These are phyloP conservation scores for Byssochlamys sp. DNA, from an alignment of 2,329 filamentous ascomycete species.

Conservation along the genomic window DNA sequence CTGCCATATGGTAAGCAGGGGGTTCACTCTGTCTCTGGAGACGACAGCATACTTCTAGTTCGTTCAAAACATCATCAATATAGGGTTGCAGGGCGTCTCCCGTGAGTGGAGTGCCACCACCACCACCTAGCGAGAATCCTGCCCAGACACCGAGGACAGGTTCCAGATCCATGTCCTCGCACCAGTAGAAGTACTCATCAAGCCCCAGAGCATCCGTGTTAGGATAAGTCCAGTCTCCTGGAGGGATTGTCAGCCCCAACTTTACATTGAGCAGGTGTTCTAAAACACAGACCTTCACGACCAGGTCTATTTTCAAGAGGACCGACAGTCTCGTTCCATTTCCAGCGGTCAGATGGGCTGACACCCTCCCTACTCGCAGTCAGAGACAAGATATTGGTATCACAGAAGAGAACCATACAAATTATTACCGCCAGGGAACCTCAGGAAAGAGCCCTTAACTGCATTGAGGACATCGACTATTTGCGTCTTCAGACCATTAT, in stretches of 20 bases:
- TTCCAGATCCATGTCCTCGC: conserved; percentile 51
- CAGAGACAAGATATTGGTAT: conserved; percentile 1
- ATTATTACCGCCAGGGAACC: conserved; percentile 59
- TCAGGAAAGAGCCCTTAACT: conserved; percentile 49
- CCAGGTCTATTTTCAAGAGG: conserved; percentile 41
- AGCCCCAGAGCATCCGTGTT: conserved; percentile 52
- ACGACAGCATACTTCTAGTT: conserved; percentile 42
- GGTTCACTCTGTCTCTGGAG: neutral
- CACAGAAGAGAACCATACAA: conserved; percentile 24
- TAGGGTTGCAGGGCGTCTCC: conserved; percentile 45
- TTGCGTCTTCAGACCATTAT: conserved; percentile 50
- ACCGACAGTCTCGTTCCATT: conserved; percentile 36
- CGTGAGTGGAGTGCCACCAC: conserved; percentile 39
- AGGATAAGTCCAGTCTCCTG: conserved; percentile 49
- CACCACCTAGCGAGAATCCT: conserved; percentile 48
- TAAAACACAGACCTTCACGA: conserved; percentile 28
- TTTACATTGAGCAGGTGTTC: neutral
- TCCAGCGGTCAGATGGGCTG: conserved; percentile 23
- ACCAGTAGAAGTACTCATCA: conserved; percentile 53
- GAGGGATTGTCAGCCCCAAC: neutral
- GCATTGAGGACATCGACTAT: conserved; percentile 45
- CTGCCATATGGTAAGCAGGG: conserved; percentile 39
- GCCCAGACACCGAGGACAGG: conserved; percentile 50
- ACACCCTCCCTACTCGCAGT: conserved; percentile 15
- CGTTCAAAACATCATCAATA: conserved; percentile 52